Conservation (phyloP, 192 early-diverging fungal genomes). For the Backusella tuberculispora region DNA sequence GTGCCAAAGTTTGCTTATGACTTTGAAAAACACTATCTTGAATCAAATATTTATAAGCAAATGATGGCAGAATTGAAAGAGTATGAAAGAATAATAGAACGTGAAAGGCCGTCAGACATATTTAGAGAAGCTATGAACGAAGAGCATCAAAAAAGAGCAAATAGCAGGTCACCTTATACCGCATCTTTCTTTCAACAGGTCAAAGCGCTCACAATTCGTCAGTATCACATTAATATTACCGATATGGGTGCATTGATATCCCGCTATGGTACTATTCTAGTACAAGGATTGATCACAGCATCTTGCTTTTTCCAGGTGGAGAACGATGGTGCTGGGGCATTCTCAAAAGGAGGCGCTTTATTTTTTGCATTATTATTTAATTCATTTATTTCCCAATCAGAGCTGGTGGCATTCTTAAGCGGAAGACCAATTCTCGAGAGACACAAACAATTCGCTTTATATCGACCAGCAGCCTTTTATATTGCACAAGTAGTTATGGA, state of each 20-base stretch:
- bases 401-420: conserved; percentile 69
- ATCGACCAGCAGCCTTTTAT: conserved; percentile 60
- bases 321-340: conserved; percentile 60
- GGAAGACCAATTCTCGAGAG: conserved; percentile 77
- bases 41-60: conserved; percentile 44
- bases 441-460: conserved; percentile 75
- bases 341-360: conserved; percentile 77
- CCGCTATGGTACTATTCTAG: conserved; percentile 48
- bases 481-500: conserved; percentile 57
- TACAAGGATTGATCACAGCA: conserved; percentile 74
- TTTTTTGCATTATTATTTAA: conserved; percentile 64
- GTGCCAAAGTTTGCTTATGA: conserved; percentile 63
- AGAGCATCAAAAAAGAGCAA: conserved; percentile 55
- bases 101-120: conserved; percentile 22
- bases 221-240: conserved; percentile 64
- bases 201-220: conserved; percentile 59
- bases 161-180: conserved; percentile 60
- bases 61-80: conserved; percentile 46
- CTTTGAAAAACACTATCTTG: conserved; percentile 61
- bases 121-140: conserved; percentile 56
- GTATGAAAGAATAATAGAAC: conserved; percentile 45
- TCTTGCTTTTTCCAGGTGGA: conserved; percentile 69
- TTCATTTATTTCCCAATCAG: conserved; percentile 65
- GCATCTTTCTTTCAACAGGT: conserved; percentile 69
- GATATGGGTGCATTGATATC: conserved; percentile 55